Evolutionary conservation across 345 rosid genomes (phyloP).

Genomic region (Schrenkiella parvula): DNA sequence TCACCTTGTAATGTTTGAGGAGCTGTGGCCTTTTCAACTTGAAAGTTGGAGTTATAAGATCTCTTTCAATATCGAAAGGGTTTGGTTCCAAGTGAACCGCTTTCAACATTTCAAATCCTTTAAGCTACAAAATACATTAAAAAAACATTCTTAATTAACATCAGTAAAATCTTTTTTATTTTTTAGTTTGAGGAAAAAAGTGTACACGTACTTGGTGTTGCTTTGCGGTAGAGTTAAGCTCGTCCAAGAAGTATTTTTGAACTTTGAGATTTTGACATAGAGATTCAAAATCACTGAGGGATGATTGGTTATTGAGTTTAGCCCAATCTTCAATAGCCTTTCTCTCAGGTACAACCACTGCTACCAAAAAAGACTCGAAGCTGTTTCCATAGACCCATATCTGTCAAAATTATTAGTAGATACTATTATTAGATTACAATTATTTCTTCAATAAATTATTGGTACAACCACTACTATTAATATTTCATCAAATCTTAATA

Average conservation of each 20-base stretch:
- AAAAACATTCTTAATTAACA: not conserved
- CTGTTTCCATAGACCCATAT: constrained; percentile 95
- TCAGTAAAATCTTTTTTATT: not conserved
- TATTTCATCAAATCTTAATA: no score
- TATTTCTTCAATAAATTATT: no score
- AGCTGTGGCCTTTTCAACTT: constrained; percentile 91
- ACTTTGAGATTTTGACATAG: constrained; percentile 66
- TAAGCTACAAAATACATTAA: constrained; percentile 42
- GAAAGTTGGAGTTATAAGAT: constrained; percentile 81
- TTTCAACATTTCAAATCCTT: constrained; percentile 88
- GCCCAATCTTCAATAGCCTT: constrained; percentile 87
- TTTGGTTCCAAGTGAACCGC: constrained; percentile 76
- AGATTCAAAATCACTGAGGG: constrained; percentile 48
- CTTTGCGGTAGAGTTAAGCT: constrained; percentile 71
- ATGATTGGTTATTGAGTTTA: constrained; percentile 34
- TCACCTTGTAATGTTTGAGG: constrained; percentile 76
- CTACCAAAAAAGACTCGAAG: constrained; percentile 88
- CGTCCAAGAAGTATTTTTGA: constrained; percentile 63
- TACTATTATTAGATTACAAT: not conserved
- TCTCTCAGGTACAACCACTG: constrained; percentile 73
- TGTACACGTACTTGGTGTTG: constrained; percentile 50
- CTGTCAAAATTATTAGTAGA: constrained; percentile 34
- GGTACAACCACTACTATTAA: no score
- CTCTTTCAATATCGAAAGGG: constrained; percentile 80
- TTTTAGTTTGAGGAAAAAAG: not conserved